phyloP scores from a whole-genome alignment of 2,329 filamentous ascomycete genomes.

The Pezicula neosporulosa region DNA sequence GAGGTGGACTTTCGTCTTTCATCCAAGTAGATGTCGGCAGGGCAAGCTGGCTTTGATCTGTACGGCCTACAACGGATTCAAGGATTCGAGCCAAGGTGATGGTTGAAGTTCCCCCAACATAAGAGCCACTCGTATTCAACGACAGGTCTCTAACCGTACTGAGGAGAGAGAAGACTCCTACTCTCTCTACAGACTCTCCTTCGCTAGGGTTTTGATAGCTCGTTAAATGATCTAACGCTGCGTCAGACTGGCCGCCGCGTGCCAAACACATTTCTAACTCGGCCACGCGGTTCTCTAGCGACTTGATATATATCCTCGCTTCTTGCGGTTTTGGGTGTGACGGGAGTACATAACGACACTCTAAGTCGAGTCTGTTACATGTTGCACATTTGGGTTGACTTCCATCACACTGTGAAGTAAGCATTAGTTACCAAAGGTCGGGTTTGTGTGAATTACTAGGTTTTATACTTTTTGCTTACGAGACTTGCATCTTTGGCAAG shows the following conservation, averaged over 20 bases:
- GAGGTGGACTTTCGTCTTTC: neutral
- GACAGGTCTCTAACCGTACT: constrained; percentile 9
- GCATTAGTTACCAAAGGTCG: too few species aligned
- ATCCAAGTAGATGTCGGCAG: neutral
- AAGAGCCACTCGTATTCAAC: constrained; percentile 5
- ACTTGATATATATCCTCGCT: constrained; percentile 11
- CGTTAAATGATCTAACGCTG: constrained; percentile 8
- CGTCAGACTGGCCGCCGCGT: constrained; percentile 1
- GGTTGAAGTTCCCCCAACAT: constrained; percentile 5
- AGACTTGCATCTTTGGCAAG: constrained; percentile 8
- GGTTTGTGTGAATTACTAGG: neutral
- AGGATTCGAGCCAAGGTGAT: constrained; percentile 8
- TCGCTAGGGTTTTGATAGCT: neutral
- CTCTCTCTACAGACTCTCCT: neutral
- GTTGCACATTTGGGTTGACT: constrained; percentile 8
- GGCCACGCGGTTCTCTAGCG: constrained; percentile 10
- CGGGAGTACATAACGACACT: constrained; percentile 9
- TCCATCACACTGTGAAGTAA: constrained; percentile 5
- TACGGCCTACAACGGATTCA: constrained; percentile 2
- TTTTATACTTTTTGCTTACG: constrained; percentile 7
- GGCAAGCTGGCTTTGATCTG: constrained; percentile 1
- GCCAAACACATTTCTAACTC: constrained; percentile 8
- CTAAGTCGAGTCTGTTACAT: constrained; percentile 5
- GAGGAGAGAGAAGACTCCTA: constrained; percentile 5
- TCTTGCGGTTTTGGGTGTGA: constrained; percentile 7